These are phyloP conservation scores for Mortierella sp. DNA, from an alignment of 371 early-diverging fungal species.

Conservation along the genomic window DNA sequence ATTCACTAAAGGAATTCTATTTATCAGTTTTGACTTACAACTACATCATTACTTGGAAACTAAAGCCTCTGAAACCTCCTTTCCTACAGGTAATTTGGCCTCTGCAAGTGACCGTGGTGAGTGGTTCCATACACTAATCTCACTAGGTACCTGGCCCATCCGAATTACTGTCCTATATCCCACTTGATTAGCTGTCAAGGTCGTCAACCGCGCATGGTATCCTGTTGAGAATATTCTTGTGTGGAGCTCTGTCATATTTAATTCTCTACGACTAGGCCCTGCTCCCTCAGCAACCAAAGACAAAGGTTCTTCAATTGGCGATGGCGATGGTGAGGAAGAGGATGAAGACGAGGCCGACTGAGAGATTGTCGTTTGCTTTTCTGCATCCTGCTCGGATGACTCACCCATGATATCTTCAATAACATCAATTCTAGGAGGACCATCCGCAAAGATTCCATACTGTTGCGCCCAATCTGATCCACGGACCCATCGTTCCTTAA, in stretches of 20 bases:
- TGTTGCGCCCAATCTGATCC: slow-evolving; percentile 45
- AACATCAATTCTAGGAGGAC: slow-evolving; percentile 45
- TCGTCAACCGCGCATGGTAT: slow-evolving; percentile 28
- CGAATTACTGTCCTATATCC: slow-evolving; percentile 45
- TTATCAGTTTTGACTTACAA: too few relatives aligned
- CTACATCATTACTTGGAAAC: neutral
- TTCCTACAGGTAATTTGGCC: slow-evolving; percentile 30
- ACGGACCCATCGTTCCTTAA: slow-evolving; percentile 39
- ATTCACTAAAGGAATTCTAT: too few relatives aligned
- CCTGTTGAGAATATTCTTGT: slow-evolving; percentile 42
- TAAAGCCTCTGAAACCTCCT: slow-evolving; percentile 3
- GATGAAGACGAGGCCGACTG: neutral
- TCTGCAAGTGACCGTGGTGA: slow-evolving; percentile 46
- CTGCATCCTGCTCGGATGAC: neutral
- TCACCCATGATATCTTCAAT: slow-evolving; percentile 32
- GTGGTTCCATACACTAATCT: slow-evolving; percentile 50
- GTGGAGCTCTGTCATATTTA: slow-evolving; percentile 47
- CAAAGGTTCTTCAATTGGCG: neutral
- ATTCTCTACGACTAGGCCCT: slow-evolving; percentile 26
- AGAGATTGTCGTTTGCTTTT: neutral
- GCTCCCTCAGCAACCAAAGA: neutral
- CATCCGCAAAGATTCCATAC: slow-evolving; percentile 35
- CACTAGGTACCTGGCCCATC: slow-evolving; percentile 25
- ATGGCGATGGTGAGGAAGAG: neutral
- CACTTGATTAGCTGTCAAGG: slow-evolving; percentile 42